Percentiles rank a stretch among this genome's conserved stretches.
phyloP scores from a whole-genome alignment of 768 basidiomycete species.

The Cyathus striatus region DNA sequence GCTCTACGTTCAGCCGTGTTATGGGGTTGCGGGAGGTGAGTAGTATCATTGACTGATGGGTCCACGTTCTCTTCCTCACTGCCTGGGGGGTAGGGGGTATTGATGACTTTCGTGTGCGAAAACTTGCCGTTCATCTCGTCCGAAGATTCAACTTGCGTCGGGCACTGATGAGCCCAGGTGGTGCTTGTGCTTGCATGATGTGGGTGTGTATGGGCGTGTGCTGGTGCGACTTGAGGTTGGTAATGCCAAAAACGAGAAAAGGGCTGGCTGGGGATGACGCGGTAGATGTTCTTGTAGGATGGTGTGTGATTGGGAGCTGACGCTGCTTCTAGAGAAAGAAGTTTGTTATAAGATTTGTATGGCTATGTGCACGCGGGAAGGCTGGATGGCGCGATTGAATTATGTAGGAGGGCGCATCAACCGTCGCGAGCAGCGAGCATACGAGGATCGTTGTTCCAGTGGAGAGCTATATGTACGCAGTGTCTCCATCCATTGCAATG shows the following conservation, averaged over 20 bases:
- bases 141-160: too few species aligned
- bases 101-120: too few species aligned
- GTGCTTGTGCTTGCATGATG: too few species aligned
- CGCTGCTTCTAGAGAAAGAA: conserved; percentile 57
- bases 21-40: too few species aligned
- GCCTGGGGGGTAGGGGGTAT: too few species aligned
- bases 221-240: too few species aligned
- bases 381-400: conserved; percentile 72
- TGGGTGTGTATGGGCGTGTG: too few species aligned
- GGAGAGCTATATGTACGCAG: conserved; percentile 65
- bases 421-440: conserved; percentile 92
- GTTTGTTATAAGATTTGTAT: conserved; percentile 72
- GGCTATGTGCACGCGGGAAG: conserved; percentile 81
- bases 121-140: too few species aligned
- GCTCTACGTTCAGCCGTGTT: too few species aligned
- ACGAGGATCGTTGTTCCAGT: conserved; percentile 76
- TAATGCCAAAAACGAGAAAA: conserved; percentile 51
- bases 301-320: neutral
- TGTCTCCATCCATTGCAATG: neutral
- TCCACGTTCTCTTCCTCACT: too few species aligned
- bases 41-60: too few species aligned
- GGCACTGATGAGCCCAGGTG: too few species aligned
- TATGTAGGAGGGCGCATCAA: conserved; percentile 79
- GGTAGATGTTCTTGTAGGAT: conserved; percentile 38
- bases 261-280: conserved; percentile 73